A percentile compares a stretch with the other conserved stretches of the same genome.
These are phyloP conservation scores for Didymella lethalis DNA, from an alignment of 2,329 filamentous ascomycete genomes.

Conservation along the genomic window DNA sequence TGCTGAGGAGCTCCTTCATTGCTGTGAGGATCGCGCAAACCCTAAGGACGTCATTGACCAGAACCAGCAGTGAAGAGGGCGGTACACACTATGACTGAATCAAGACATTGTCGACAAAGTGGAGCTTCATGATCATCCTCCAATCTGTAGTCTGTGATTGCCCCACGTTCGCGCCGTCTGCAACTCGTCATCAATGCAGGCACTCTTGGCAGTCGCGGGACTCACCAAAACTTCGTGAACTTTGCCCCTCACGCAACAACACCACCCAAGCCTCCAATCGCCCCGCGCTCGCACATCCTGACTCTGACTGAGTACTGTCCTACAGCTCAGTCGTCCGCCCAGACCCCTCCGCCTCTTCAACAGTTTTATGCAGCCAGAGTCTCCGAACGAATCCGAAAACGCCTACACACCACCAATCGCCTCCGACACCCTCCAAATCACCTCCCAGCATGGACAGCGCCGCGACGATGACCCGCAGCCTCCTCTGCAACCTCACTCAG, in stretches of 20 bases:
- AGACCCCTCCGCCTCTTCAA: constrained; percentile 43
- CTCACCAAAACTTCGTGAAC: constrained; percentile 15
- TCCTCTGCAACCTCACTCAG: constrained; percentile 50
- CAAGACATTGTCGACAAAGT: not conserved
- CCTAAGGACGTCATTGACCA: not conserved
- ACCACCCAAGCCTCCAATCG: constrained; percentile 24
- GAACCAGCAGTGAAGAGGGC: not conserved
- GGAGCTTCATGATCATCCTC: not conserved
- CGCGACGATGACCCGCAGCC: constrained; percentile 56
- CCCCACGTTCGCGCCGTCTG: constrained; percentile 16
- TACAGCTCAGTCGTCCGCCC: constrained; percentile 64
- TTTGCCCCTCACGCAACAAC: constrained; percentile 24
- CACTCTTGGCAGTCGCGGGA: constrained; percentile 9
- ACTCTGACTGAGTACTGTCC: constrained; percentile 48
- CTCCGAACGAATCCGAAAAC: constrained; percentile 59
- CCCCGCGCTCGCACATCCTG: constrained; percentile 30
- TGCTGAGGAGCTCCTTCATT: not conserved
- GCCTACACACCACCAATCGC: constrained; percentile 51
- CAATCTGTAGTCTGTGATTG: constrained; percentile 8
- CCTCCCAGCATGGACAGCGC: constrained; percentile 67
- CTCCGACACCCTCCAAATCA: constrained; percentile 44
- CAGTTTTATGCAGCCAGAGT: constrained; percentile 73
- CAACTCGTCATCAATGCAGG: constrained; percentile 18
- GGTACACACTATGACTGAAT: no score
- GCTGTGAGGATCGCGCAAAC: no score